Evolutionary conservation across 2,329 filamentous ascomycete genomes (phyloP).

Genomic region (Neodidymelliopsis sp.): DNA sequence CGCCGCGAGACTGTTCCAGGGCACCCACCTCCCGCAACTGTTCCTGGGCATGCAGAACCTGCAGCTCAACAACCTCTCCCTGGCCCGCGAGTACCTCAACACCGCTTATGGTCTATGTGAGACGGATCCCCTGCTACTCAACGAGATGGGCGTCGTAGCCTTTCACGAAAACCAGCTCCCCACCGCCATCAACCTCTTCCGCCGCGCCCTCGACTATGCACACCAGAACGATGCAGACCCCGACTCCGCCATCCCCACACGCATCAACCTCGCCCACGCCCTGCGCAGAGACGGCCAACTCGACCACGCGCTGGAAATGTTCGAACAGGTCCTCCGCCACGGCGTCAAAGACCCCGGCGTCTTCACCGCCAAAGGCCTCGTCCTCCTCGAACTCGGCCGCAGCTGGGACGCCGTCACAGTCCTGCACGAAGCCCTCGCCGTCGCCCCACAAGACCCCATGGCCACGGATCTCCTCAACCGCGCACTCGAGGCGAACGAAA

Average conservation of each 20-base stretch:
- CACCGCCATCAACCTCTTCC: constrained; percentile 80
- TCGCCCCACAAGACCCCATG: constrained; percentile 80
- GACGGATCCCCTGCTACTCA: constrained; percentile 87
- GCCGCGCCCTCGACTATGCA: constrained; percentile 77
- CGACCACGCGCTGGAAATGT: constrained; percentile 77
- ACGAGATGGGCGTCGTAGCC: constrained; percentile 95
- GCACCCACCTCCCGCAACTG: constrained; percentile 92
- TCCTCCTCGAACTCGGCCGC: constrained; percentile 78
- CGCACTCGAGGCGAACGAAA: constrained; percentile 61
- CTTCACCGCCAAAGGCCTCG: constrained; percentile 83
- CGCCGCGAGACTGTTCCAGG: constrained; percentile 92
- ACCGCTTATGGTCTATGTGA: constrained; percentile 84
- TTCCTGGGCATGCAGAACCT: constrained; percentile 99
- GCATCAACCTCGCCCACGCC: constrained; percentile 89
- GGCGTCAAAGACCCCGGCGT: constrained; percentile 81
- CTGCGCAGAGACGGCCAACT: constrained; percentile 75
- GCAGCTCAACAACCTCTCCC: constrained; percentile 89
- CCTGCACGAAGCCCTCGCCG: constrained; percentile 83
- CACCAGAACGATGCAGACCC: constrained; percentile 83
- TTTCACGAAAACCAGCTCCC: constrained; percentile 86
- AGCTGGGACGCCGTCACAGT: constrained; percentile 80
- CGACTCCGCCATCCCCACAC: constrained; percentile 80
- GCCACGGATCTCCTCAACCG: constrained; percentile 79
- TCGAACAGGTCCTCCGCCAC: constrained; percentile 84
- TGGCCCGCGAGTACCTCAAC: constrained; percentile 93